phyloP scores from a whole-genome alignment of 2,329 filamentous ascomycete species.

The Fusarium humuli region DNA sequence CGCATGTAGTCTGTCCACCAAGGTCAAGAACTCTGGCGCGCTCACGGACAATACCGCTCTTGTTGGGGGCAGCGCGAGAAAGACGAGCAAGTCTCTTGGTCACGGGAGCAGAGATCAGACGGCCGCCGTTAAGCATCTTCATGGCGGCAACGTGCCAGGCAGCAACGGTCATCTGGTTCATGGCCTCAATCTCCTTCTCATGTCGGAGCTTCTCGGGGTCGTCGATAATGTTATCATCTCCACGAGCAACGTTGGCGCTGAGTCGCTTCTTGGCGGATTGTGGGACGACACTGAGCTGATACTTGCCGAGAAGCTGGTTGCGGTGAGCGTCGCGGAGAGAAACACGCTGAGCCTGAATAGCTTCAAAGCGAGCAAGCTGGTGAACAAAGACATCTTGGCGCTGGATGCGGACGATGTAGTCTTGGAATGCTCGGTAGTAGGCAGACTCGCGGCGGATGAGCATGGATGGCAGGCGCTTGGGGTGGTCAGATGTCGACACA shows the following conservation, averaged over 20 bases:
- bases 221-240: conserved; percentile 72
- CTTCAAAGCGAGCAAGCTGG: conserved; percentile 86
- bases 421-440: conserved; percentile 89
- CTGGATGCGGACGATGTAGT: conserved; percentile 74
- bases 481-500: conserved; percentile 58
- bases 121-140: conserved; percentile 73
- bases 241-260: conserved; percentile 78
- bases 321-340: conserved; percentile 79
- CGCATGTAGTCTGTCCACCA: conserved; percentile 84
- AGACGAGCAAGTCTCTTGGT: conserved; percentile 70
- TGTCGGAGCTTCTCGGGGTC: conserved; percentile 71
- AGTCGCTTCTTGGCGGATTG: conserved; percentile 77
- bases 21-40: conserved; percentile 83
- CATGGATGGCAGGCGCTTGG: conserved; percentile 64
- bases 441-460: conserved; percentile 74
- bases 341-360: conserved; percentile 84
- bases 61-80: conserved; percentile 60
- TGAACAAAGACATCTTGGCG: conserved; percentile 84
- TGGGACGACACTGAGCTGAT: conserved; percentile 77
- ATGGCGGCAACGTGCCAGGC: conserved; percentile 71
- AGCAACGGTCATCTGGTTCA: conserved; percentile 74
- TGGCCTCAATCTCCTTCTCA: conserved; percentile 85
- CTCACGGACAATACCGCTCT: conserved; percentile 59
- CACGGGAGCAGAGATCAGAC: conserved; percentile 72
- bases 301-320: conserved; percentile 86